Evolutionary conservation across 352 stramenopile genomes (phyloP).

Genomic region (Pythium insidiosum): DNA sequence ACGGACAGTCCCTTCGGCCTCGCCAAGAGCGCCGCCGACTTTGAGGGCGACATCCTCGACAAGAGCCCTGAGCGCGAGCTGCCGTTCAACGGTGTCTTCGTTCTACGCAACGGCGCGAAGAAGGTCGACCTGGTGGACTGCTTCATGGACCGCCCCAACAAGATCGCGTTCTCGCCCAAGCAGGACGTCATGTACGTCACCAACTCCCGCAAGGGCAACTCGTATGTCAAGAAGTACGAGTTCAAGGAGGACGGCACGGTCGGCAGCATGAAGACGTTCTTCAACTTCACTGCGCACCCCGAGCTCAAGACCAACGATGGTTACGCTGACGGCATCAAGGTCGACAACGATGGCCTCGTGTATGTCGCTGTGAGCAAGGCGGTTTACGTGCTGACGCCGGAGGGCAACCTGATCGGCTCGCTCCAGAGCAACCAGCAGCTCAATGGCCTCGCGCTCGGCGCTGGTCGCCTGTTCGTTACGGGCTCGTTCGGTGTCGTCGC

Average conservation of each 20-base stretch:
- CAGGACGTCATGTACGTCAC: constrained; percentile 74
- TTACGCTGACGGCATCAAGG: constrained; percentile 68
- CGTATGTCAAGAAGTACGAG: constrained; percentile 69
- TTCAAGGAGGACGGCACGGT: constrained; percentile 45
- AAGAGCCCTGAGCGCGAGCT: constrained; percentile 64
- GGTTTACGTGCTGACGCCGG: constrained; percentile 57
- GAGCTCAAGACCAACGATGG: constrained; percentile 50
- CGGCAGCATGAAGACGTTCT: constrained; percentile 48
- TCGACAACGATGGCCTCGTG: constrained; percentile 62
- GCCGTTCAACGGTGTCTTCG: constrained; percentile 74
- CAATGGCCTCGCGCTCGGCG: constrained; percentile 50
- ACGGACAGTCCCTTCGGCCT: constrained; percentile 73
- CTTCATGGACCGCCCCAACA: constrained; percentile 74
- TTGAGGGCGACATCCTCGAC: constrained; percentile 56
- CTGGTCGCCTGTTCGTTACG: constrained; percentile 70
- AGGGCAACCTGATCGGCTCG: constrained; percentile 41
- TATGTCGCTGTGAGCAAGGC: constrained; percentile 72
- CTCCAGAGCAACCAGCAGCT: constrained; percentile 50
- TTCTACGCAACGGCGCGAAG: constrained; percentile 39
- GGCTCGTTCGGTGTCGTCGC: constrained; percentile 60
- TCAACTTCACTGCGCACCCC: constrained; percentile 67
- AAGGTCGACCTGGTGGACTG: constrained; percentile 61
- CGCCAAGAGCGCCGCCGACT: constrained; percentile 41
- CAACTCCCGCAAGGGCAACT: constrained; percentile 70
- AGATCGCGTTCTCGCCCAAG: constrained; percentile 70